phyloP scores from a whole-genome alignment of 345 rosid species.

The Salix exigua region DNA sequence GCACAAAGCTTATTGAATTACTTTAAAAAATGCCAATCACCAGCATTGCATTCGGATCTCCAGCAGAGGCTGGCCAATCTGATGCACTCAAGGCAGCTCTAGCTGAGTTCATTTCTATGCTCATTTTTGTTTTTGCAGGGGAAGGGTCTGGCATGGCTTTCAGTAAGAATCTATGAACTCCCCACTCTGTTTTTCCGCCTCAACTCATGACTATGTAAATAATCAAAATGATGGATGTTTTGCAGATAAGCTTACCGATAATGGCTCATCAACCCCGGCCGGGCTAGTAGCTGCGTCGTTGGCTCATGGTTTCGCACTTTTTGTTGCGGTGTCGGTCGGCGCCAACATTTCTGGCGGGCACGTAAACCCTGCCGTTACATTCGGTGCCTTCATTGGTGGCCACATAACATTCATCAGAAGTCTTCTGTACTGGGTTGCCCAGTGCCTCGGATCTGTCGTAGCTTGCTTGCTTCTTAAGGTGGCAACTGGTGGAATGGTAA shows the following conservation, averaged over 20 bases:
- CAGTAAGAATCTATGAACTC: constrained; percentile 12
- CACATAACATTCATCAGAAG: constrained; percentile 21
- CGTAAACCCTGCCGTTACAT: constrained; percentile 31
- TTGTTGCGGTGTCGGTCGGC: constrained; percentile 28
- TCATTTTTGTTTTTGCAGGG: constrained; percentile 31
- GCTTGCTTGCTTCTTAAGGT: constrained; percentile 36
- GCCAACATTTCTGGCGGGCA: constrained; percentile 34
- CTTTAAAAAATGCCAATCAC: constrained; percentile 41
- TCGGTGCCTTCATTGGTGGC: constrained; percentile 32
- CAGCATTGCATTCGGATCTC: constrained; percentile 44
- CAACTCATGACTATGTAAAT: not conserved
- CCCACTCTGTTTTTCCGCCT: too few relatives aligned
- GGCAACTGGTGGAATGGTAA: constrained; percentile 28
- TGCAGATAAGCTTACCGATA: constrained; percentile 27
- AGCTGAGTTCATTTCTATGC: constrained; percentile 28
- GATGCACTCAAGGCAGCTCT: constrained; percentile 30
- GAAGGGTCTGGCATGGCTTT: constrained; percentile 37
- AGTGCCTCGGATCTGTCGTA: constrained; percentile 25
- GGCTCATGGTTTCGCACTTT: constrained; percentile 28
- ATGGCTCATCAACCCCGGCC: constrained; percentile 20
- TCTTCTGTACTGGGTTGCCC: constrained; percentile 25
- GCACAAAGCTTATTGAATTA: constrained; percentile 1
- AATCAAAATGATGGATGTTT: not conserved
- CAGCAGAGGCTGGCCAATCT: constrained; percentile 29
- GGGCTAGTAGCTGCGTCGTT: constrained; percentile 27